These are phyloP conservation scores for Starmerella floris DNA, from an alignment of 805 yeast genomes.

Conservation along the genomic window DNA sequence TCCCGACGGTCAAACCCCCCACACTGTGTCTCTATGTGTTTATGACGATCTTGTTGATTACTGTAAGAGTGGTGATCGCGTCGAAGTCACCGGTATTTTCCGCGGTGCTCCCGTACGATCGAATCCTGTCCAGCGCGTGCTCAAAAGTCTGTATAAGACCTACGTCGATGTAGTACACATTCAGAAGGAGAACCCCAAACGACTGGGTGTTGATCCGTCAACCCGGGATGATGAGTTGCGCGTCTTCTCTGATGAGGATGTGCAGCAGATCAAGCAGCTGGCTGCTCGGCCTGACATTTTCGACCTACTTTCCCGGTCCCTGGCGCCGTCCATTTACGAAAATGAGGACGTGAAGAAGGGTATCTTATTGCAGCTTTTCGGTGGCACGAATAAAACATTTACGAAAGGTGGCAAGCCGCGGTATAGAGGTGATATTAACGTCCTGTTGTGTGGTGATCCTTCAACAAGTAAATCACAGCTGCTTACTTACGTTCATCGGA, in stretches of 20 bases:
- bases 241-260: slow-evolving; percentile 53
- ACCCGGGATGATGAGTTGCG: slow-evolving; percentile 50
- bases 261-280: slow-evolving; percentile 46
- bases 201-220: slow-evolving; percentile 68
- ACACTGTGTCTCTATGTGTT: slow-evolving; percentile 81
- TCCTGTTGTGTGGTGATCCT: slow-evolving; percentile 92
- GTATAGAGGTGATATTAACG: slow-evolving; percentile 90
- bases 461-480: slow-evolving; percentile 94
- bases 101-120: slow-evolving; percentile 84
- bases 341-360: slow-evolving; percentile 97
- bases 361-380: slow-evolving; percentile 77
- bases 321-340: slow-evolving; percentile 95
- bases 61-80: slow-evolving; percentile 91
- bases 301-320: slow-evolving; percentile 71
- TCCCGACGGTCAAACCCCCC: slow-evolving; percentile 98
- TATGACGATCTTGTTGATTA: slow-evolving; percentile 92
- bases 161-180: slow-evolving; percentile 90
- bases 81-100: slow-evolving; percentile 91
- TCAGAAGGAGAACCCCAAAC: slow-evolving; percentile 66
- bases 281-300: slow-evolving; percentile 67
- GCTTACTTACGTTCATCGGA: slow-evolving; percentile 87
- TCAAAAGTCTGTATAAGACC: slow-evolving; percentile 78
- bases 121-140: slow-evolving; percentile 68
- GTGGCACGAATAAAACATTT: slow-evolving; percentile 86
- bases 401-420: slow-evolving; percentile 68